Evolutionary conservation across 2,329 filamentous ascomycete species (phyloP), one percentile per base, ranked within the genome.

Genomic region (Leptographium lundbergii): DNA sequence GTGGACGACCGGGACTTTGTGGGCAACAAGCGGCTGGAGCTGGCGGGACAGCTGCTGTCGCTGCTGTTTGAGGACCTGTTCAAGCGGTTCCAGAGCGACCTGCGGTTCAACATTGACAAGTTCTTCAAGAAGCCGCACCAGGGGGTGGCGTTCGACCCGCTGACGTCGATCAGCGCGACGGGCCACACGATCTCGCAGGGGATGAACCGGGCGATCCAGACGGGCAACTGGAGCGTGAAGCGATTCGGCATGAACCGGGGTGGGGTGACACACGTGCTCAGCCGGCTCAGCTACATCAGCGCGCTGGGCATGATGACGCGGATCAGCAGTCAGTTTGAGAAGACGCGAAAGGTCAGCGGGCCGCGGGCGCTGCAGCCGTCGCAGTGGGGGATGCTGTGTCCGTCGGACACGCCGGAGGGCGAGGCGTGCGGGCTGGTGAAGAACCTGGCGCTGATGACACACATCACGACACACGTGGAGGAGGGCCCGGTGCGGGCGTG

Each of bases 241-340:
- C 90, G 95, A 70, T 99, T 99, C 77, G 91, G 92, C 72, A 99
- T 99, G 94, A 95, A 97, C 69, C 81, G 92, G 69, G 92, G 94
- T 25, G 94, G 94, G 69, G 91, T 99, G 25, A 97, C 95, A 0
- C 94, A 99, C 72, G 91, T 99, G 48, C 78, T 99, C 55, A 97
- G 92, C 73, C 85, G 94, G 63, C 78, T 99, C 59, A 97, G 92
- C 72, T 99, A 97, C 69, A 96, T 99, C 71, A 89, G 88, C 63
- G 94, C 94, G 32, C 81, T 99, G 32, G 95, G 95, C 63, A 99
- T 99, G 95, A 99, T 99, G 94, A 99, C 94, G 17, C 82, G 94
- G 71, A 97, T 99, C 68, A 94, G 88, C 71, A 95, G 89, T 80
- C 94, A 99, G 75, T 99, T 99, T 68, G 94, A 99, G 71, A 99